A percentile compares a stretch with the other conserved stretches of the same genome.
phyloP scores from a whole-genome alignment of 2,329 filamentous ascomycete species.

The Coniochaeta sp. region DNA sequence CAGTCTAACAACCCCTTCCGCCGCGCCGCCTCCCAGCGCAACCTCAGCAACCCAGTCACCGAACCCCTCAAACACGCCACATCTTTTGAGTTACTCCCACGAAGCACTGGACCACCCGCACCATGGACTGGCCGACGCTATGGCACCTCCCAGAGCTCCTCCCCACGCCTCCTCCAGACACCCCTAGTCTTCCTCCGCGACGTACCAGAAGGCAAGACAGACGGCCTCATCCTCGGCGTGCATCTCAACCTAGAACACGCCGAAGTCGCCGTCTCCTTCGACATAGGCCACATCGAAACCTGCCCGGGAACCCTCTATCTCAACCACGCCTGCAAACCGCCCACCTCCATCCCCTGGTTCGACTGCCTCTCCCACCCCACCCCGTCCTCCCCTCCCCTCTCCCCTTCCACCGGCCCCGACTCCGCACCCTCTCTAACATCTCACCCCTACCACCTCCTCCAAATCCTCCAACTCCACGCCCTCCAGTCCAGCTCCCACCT shows the following conservation, averaged over 20 bases:
- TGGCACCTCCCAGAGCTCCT: neutral
- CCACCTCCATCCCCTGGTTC: neutral
- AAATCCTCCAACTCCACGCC: slow-evolving; percentile 3
- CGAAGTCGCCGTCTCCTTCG: slow-evolving; percentile 3
- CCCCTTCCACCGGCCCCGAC: neutral
- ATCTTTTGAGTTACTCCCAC: neutral
- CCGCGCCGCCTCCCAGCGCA: neutral
- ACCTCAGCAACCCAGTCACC: slow-evolving; percentile 1
- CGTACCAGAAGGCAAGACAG: slow-evolving; percentile 1
- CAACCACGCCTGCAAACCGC: neutral
- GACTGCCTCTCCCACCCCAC: neutral
- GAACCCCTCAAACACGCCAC: neutral
- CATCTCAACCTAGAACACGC: neutral
- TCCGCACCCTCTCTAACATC: neutral
- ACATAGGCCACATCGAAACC: neutral
- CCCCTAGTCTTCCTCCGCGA: slow-evolving; percentile 1
- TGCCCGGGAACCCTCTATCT: slow-evolving; percentile 2
- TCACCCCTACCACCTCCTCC: slow-evolving; percentile 4
- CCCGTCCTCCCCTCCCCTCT: neutral
- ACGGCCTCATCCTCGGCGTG: slow-evolving; percentile 2
- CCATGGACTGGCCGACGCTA: slow-evolving; percentile 1
- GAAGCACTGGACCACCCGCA: neutral
- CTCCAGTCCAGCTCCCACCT: neutral
- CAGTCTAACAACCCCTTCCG: slow-evolving; percentile 1
- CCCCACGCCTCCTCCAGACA: neutral